Base-by-base conservation (phyloP, 2,329 filamentous ascomycete genomes). In the Penicillium sp. region DNA sequence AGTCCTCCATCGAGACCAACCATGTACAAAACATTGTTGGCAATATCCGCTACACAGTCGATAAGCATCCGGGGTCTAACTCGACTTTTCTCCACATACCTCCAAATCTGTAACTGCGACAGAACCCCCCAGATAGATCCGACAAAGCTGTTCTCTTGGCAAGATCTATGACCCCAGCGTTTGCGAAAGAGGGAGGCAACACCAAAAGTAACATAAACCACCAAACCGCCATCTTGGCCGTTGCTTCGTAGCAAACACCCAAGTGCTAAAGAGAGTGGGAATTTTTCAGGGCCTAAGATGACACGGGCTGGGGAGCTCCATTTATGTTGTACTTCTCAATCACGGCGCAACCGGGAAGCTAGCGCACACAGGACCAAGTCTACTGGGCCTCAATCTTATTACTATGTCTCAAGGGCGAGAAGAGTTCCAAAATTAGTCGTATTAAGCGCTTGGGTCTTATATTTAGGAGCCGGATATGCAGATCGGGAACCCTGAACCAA, bases 41-140 rank as follows among this genome's bases (percentile, higher is more conserved):
- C 58, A 16, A 60, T 59, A n/a, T 41, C 50, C 21, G 49, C 58
- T 60, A 46, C 10, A 32, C 25, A 27, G 46, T 44, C 23, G 27
- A 31, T 35, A 18, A 39, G 41, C 31, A 31, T 38, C 25, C 9
- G 21, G n/a, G 25, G 25, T 27, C 18, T 25, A 52, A 29, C 15
- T 32, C 12, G 12, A 32, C 31, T 32, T 32, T 32, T 13, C n/a
- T n/a, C 4, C 16, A 27, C 56, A 12, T 59, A 60, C 56, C 50
- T 15, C 56, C 56, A 45, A 60, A 59, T 16, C 46, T 49, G 13
- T 42, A 60, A 44, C 48, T 60, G n/a, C 58, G 58, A 51, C 56
- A 59, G 29, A 62, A 61, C 38, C 58, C 58, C 27, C 42, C 42
- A 10, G 42, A 45, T 31, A 45, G 18, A 34, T 45, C 42, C 18